phyloP scores from a whole-genome alignment of 2,329 filamentous ascomycete species.

The Phyllosticta citribraziliensis region DNA sequence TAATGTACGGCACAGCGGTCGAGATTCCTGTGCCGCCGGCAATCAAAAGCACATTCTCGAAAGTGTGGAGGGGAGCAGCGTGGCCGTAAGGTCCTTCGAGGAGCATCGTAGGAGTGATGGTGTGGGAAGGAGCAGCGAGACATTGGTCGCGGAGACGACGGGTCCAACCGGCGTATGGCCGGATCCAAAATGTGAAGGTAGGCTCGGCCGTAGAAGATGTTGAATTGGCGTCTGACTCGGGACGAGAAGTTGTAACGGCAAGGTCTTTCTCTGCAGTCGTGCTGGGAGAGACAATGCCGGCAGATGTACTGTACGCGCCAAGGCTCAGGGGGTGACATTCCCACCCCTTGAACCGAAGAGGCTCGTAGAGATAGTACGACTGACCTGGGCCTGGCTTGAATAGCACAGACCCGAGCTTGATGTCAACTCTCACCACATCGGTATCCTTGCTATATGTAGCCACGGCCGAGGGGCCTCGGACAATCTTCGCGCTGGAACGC shows the following conservation, averaged over 20 bases:
- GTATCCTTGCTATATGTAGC: slow-evolving; percentile 35
- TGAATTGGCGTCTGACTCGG: slow-evolving; percentile 17
- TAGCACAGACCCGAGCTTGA: slow-evolving; percentile 26
- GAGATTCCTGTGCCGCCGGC: slow-evolving; percentile 28
- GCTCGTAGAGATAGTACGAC: slow-evolving; percentile 43
- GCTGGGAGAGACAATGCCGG: background rate
- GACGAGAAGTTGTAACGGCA: background rate
- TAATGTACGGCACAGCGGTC: slow-evolving; percentile 22
- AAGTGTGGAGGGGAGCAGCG: slow-evolving; percentile 31
- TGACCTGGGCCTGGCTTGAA: slow-evolving; percentile 34
- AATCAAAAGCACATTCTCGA: slow-evolving; percentile 28
- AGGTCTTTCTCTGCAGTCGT: background rate
- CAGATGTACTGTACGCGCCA: slow-evolving; percentile 20
- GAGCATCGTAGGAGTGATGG: slow-evolving; percentile 28
- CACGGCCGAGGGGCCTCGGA: slow-evolving; percentile 24
- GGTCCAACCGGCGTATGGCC: slow-evolving; percentile 44
- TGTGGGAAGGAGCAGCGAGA: slow-evolving; percentile 16
- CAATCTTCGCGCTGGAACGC: slow-evolving; percentile 16
- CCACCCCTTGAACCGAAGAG: slow-evolving; percentile 35
- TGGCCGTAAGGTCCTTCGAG: slow-evolving; percentile 44
- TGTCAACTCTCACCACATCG: slow-evolving; percentile 39
- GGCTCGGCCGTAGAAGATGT: slow-evolving; percentile 3
- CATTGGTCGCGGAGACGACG: slow-evolving; percentile 33
- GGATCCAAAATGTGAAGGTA: slow-evolving; percentile 38
- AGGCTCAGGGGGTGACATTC: slow-evolving; percentile 45